Evolutionary conservation across 2,329 filamentous ascomycete genomes (phyloP), one percentile per base, ranked within the genome.

Genomic region (Sarocladiaceae sp.): DNA sequence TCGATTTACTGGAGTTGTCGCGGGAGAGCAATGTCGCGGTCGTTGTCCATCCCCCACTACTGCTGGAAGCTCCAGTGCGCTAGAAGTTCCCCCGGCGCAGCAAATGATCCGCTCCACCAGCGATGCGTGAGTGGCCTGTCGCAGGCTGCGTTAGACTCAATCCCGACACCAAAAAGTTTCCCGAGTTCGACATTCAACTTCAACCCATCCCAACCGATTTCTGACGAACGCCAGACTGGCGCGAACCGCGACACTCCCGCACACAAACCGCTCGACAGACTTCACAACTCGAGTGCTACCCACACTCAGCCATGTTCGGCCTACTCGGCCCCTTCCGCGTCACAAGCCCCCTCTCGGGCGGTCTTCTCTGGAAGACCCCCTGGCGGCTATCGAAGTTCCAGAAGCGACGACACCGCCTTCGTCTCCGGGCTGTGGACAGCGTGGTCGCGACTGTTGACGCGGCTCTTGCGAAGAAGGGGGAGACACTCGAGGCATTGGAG

Each of bases 281-380:
- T 22, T 40, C n/a, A 40, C 3, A n/a, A 4, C 22, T 44, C 11
- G 11, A 44, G 40, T n/a, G 13, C n/a, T 12, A 44, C 12, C 15
- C 8, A 53, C 17, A 20, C 48, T 22, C 51, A 65, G 79, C 60
- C 57, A 96, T 96, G 91, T 93, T 91, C 70, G 87, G 88, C 64
- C 93, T 44, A 7, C 40, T 91, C 69, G 87, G 88, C 64, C 78
- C 87, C 60, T 90, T 96, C 75, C 88, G 87, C 73, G 78, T 87
- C 61, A 91, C 90, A 40, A 87, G 84, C 58, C 76, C 88, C 54
- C 77, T 96, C 22, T 86, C 83, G 52, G 82, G 88, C 57, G 91
- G 91, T 71, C 84, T 96, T 52, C 78, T 96, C 61, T 96, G 91
- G 94, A 99, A 99, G 83, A 91, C 88, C 63, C 94, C 94, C 61